Base-by-base conservation (phyloP, 23 red algal genomes). In the Cyanidium caldarium region DNA sequence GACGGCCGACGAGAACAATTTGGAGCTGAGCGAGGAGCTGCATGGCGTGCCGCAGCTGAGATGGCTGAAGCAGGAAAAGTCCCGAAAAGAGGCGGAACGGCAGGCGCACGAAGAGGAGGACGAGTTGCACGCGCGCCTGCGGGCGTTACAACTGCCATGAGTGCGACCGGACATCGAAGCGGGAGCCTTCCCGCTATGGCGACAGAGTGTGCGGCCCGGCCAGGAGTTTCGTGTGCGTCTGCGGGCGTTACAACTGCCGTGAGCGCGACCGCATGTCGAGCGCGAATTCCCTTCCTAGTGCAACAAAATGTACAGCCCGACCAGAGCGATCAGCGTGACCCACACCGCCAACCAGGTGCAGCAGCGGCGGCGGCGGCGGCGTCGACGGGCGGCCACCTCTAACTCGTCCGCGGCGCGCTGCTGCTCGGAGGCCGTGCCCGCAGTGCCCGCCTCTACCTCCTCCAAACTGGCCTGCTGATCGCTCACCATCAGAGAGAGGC, bases 1-100 rank as follows among this genome's bases (percentile, higher is more conserved):
- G 38, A 75, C 70, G n/a, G 70, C 70, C 19, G 70, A 75, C 17
- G 70, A 75, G 35, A 61, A 75, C 42, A 75, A 75, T 46, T 28
- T 75, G 1, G 70, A 75, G 70, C 51, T 61, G 5, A 61, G 51
- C 21, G n/a, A 61, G 7, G 51, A 16, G 51, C 51, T 61, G 51
- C n/a, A 28, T 10, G 7, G n/a, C n/a, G 23, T 28, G 10, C 51
- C 51, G 7, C 5, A 16, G 7, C 31, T 61, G 21, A 16, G n/a
- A 28, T 25, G 19, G 19, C 21, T 61, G 21, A 16, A 61, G 31
- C 51, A 28, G 5, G 51, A 61, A 7, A 16, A 5, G 3, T 16
- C 51, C 7, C 51, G 21, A 28, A 28, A 7, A 5, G n/a, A 61
- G 51, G 13, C 19, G 51, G 21, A 5, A 5, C 19, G 31, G 31